Percentiles rank a stretch among this genome's conserved stretches.
These are phyloP conservation scores for Vanrija humicola DNA, from an alignment of 1,284 basidiomycete genomes.

Conservation along the genomic window DNA sequence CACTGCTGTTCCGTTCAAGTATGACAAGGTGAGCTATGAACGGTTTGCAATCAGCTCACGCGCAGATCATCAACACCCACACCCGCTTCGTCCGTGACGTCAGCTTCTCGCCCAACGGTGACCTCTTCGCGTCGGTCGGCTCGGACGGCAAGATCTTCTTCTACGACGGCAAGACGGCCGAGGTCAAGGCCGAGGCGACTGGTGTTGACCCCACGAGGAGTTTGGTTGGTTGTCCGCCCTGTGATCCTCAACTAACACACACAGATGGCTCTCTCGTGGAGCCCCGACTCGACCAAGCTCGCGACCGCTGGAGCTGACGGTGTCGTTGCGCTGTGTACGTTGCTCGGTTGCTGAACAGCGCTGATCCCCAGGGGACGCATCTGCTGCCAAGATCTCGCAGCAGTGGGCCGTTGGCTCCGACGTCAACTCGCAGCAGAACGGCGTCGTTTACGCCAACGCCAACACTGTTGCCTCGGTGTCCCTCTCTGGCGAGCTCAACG, in stretches of 20 bases:
- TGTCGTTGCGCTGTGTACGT: conserved; percentile 77
- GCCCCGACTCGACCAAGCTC: conserved; percentile 66
- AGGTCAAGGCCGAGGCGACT: conserved; percentile 63
- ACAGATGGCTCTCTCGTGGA: conserved; percentile 71
- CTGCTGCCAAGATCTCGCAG: conserved; percentile 61
- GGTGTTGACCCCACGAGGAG: conserved; percentile 56
- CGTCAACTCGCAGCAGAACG: conserved; percentile 74
- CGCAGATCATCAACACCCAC: conserved; percentile 74
- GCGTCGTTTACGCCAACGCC: conserved; percentile 73
- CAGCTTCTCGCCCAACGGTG: conserved; percentile 73
- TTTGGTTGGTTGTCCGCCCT: conserved; percentile 57
- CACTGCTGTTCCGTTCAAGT: conserved; percentile 80
- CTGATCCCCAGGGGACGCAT: conserved; percentile 65
- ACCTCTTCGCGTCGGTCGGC: conserved; percentile 82
- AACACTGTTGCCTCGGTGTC: conserved; percentile 78
- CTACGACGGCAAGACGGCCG: conserved; percentile 88
- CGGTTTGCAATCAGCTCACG: not conserved
- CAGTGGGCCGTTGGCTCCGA: conserved; percentile 69
- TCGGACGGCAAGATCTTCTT: conserved; percentile 85
- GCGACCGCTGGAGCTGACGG: conserved; percentile 84
- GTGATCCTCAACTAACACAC: conserved; percentile 31
- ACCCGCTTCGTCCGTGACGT: conserved; percentile 93
- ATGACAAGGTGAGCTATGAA: conserved; percentile 60
- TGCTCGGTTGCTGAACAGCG: not conserved
- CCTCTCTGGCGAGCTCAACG: conserved; percentile 74